phyloP scores from a whole-genome alignment of 2,329 filamentous ascomycete genomes.

The Trichoderma lentiforme region DNA sequence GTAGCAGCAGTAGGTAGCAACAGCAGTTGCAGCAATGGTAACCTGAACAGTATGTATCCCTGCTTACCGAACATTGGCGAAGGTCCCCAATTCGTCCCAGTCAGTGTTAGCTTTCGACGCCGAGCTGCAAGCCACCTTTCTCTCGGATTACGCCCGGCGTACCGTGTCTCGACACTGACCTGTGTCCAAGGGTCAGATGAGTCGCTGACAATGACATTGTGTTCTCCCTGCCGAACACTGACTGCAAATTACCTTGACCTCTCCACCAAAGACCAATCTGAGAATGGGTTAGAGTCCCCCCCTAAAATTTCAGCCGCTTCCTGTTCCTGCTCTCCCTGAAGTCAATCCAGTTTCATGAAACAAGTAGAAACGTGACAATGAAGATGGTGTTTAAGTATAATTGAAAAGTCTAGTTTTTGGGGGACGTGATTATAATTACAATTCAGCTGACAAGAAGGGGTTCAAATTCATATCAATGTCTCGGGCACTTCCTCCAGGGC shows the following conservation, averaged over 20 bases:
- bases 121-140: background rate
- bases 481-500: constrained; percentile 79
- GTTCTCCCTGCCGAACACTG: background rate
- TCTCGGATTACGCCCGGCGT: background rate
- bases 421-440: constrained; percentile 31
- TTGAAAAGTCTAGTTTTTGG: constrained; percentile 18
- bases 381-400: constrained; percentile 9
- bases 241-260: background rate
- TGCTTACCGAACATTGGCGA: background rate
- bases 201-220: background rate
- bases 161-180: background rate
- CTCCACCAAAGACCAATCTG: background rate
- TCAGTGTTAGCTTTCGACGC: background rate
- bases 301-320: background rate
- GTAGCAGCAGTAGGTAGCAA: background rate
- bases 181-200: background rate
- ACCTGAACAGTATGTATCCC: background rate
- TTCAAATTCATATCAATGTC: constrained; percentile 56
- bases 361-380: background rate
- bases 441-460: constrained; percentile 22
- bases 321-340: background rate
- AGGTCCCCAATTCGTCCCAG: background rate
- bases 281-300: background rate
- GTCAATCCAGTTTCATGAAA: background rate
- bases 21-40: background rate